A percentile compares a stretch with the other conserved stretches of the same genome.
phyloP scores from a whole-genome alignment of 352 stramenopile genomes.

The Chrysophaeum taylorii region DNA sequence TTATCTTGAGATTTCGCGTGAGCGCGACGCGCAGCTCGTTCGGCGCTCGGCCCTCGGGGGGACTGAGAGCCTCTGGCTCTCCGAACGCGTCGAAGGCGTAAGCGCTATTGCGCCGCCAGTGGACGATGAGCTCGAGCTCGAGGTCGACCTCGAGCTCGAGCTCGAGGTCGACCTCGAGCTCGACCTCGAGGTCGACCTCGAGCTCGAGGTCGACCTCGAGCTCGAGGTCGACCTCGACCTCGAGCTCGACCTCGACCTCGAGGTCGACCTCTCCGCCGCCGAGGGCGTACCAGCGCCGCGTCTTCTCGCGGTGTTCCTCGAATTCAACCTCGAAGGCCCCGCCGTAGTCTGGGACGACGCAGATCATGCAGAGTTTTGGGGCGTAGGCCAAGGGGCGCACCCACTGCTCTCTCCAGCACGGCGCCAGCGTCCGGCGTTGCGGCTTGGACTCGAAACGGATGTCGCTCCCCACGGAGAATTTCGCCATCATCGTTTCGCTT shows the following conservation, averaged over 20 bases:
- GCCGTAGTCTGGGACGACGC: neutral
- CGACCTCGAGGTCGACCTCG: neutral
- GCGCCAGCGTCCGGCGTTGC: neutral
- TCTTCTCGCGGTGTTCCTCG: neutral
- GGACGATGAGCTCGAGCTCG: neutral
- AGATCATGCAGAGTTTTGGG: no score
- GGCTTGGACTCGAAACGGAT: neutral
- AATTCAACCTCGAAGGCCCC: neutral
- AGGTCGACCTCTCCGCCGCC: neutral
- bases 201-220: neutral
- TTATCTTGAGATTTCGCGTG: neutral
- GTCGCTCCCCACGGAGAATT: neutral
- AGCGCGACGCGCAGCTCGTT: no score
- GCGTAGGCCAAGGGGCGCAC: neutral
- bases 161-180: neutral
- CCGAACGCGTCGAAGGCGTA: no score
- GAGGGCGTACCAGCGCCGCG: no score
- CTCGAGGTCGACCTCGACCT: neutral
- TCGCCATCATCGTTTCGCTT: no score
- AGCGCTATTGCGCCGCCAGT: no score
- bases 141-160: neutral
- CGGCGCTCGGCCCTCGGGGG: no score
- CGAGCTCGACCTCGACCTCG: neutral
- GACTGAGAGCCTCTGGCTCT: no score
- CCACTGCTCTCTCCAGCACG: conserved; percentile 4